phyloP scores from a whole-genome alignment of 2,329 filamentous ascomycete species.

The Alternaria tenuissima region DNA sequence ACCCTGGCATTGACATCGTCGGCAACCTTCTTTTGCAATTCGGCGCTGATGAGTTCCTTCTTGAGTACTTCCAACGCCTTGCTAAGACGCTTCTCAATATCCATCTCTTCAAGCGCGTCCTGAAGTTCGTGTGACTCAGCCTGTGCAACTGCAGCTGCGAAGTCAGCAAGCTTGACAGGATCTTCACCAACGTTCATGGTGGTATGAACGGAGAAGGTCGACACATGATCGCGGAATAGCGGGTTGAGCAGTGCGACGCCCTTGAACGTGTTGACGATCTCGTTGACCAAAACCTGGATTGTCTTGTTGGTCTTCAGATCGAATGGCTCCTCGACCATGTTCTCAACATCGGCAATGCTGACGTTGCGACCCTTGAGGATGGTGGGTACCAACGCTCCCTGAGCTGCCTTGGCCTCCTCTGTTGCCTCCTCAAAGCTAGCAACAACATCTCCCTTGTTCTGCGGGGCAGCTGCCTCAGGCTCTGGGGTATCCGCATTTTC shows the following conservation, averaged over 20 bases:
- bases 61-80: constrained; percentile 93
- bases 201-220: constrained; percentile 81
- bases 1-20: constrained; percentile 99
- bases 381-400: constrained; percentile 80
- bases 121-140: constrained; percentile 90
- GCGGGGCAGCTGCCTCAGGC: constrained; percentile 59
- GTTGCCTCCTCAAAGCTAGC: constrained; percentile 92
- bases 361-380: constrained; percentile 93
- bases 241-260: constrained; percentile 94
- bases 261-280: constrained; percentile 99
- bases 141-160: constrained; percentile 90
- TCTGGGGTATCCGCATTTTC: constrained; percentile 51
- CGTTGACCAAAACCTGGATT: constrained; percentile 90
- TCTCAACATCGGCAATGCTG: constrained; percentile 94
- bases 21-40: constrained; percentile 94
- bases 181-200: constrained; percentile 95
- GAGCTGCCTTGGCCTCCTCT: constrained; percentile 61
- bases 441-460: constrained; percentile 80
- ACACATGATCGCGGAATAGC: constrained; percentile 95
- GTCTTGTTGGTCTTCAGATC: constrained; percentile 90
- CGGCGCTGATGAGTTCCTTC: constrained; percentile 98
- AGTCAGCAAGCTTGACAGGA: constrained; percentile 93
- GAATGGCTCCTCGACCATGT: constrained; percentile 85
- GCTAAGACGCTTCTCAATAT: constrained; percentile 90
- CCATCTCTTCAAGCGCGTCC: constrained; percentile 85